These are phyloP conservation scores for Metrosideros polymorpha DNA, from an alignment of 441 rosid species.

Conservation along the genomic window DNA sequence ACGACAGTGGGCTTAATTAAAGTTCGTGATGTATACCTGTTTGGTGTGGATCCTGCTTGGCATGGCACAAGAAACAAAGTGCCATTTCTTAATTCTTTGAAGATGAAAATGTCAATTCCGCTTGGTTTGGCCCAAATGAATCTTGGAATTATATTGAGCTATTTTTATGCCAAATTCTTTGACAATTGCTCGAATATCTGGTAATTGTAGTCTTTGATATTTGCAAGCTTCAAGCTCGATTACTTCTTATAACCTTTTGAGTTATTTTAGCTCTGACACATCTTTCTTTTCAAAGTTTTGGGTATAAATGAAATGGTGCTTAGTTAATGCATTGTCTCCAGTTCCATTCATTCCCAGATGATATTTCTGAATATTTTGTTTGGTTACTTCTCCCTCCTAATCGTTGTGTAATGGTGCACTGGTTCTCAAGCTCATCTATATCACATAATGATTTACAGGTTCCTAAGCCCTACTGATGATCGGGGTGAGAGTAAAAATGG, in stretches of 20 bases:
- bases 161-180: background rate
- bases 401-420: background rate
- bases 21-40: background rate
- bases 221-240: background rate
- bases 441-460: background rate
- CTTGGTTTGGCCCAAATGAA: background rate
- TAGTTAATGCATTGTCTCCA: background rate
- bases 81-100: background rate
- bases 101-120: background rate
- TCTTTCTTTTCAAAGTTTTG: background rate
- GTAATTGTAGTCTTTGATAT: background rate
- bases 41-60: constrained; percentile 1
- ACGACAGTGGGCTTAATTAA: background rate
- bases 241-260: background rate
- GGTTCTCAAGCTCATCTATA: background rate
- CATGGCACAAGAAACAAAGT: background rate
- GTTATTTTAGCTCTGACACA: background rate
- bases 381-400: background rate
- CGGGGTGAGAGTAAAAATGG: background rate
- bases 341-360: background rate
- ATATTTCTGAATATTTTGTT: background rate
- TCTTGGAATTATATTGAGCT: background rate
- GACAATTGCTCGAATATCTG: background rate
- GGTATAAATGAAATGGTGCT: background rate
- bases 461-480: constrained; percentile 2